Conservation (phyloP, 2,329 filamentous ascomycete genomes). For the Pseudogymnoascus sp. region DNA sequence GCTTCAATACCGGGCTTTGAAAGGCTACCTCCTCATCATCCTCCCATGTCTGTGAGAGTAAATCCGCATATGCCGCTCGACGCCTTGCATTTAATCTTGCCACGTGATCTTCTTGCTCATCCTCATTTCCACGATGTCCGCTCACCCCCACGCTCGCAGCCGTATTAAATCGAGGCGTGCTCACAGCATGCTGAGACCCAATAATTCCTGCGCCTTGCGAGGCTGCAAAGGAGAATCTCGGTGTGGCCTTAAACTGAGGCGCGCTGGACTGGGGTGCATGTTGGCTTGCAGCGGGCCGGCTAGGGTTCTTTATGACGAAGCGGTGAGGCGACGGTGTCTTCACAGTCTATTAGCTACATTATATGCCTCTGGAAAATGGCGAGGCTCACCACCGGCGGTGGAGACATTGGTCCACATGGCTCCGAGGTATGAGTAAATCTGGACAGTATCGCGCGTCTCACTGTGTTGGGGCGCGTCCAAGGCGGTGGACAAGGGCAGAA, state of each 20-base stretch:
- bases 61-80: background rate
- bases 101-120: constrained; percentile 1
- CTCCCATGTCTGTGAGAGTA: background rate
- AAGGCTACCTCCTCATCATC: background rate
- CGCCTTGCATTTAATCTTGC: constrained; percentile 1
- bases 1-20: constrained; percentile 9
- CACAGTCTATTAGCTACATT: constrained; percentile 14
- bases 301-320: constrained; percentile 28
- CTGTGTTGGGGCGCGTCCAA: background rate
- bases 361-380: background rate
- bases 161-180: constrained; percentile 1
- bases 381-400: constrained; percentile 27
- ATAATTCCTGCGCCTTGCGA: constrained; percentile 17
- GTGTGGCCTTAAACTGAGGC: constrained; percentile 30
- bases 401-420: constrained; percentile 22
- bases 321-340: constrained; percentile 34
- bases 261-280: constrained; percentile 19
- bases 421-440: background rate
- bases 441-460: background rate
- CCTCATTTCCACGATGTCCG: background rate
- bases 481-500: constrained; percentile 1
- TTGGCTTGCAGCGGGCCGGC: constrained; percentile 19
- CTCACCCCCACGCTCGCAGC: background rate
- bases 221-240: constrained; percentile 28
- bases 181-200: background rate